Base-by-base conservation (phyloP, 2,329 filamentous ascomycete species). In the Fusarium sp. region DNA sequence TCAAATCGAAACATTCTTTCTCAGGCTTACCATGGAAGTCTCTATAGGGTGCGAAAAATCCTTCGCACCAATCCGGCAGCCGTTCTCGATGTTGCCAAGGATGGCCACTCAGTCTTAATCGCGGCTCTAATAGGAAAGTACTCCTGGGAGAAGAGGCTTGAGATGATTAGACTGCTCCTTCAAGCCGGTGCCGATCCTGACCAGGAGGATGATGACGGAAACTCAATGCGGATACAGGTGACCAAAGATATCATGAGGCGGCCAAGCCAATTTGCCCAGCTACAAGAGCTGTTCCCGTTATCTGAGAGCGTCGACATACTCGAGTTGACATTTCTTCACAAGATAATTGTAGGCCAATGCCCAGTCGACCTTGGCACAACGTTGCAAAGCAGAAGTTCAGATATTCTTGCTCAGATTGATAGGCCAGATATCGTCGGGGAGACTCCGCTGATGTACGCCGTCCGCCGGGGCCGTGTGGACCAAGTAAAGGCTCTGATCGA, bases 181-280 rank as follows among this genome's bases (percentile, higher is more conserved):
- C 27, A 32, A 11, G 58, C 58, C 12, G 58, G 58, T 12, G 58
- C 58, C n/a, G 38, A 61, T 11, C 58, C 58, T 22, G 58, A 61
- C 14, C 37, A 61, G 25, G 58, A 61, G 25, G 25, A 61, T 25
- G 58, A 61, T 25, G 4, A 45, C 6, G 58, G 58, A 33, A 9
- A 10, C 15, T 45, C 58, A 17, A 30, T 30, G n/a, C 58, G 38
- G 7, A 7, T 20, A 6, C 2, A 8, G 25, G 25, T 37, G 20
- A 12, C 25, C 20, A 27, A 12, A n/a, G 0, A 0, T 2, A 11
- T 40, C 12, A 2, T 8, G 1, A 43, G 0, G 14, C 7, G 6
- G 14, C 15, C 33, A 38, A 14, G 6, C n/a, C 7, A 2, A 12
- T 40, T 4, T 32, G 25, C 4, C 12, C 15, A 32, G 5, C 22